phyloP scores from a whole-genome alignment of 2,329 filamentous ascomycete species.

The Cladosporium oxysporum region DNA sequence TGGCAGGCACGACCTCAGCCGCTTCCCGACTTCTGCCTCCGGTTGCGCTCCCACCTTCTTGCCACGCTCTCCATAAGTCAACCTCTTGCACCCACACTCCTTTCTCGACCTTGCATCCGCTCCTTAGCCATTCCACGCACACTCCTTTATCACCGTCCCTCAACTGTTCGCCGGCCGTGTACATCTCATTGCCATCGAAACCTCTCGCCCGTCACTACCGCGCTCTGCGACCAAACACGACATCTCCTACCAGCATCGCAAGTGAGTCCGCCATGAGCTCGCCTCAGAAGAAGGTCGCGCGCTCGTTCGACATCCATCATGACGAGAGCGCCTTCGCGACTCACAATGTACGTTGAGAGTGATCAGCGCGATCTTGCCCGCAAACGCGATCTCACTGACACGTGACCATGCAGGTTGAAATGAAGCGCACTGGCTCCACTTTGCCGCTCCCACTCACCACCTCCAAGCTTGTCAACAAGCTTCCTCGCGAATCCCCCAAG shows the following conservation, averaged over 20 bases:
- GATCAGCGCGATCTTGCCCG: slow-evolving; percentile 1
- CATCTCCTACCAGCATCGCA: neutral
- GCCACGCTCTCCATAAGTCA: neutral
- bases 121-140: neutral
- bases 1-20: slow-evolving; percentile 6
- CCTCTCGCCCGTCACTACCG: neutral
- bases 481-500: slow-evolving; percentile 25
- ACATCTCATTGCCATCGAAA: slow-evolving; percentile 7
- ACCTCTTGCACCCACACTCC: neutral
- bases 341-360: neutral
- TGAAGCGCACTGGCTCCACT: slow-evolving; percentile 25
- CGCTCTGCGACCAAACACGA: neutral
- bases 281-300: slow-evolving; percentile 11
- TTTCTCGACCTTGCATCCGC: slow-evolving; percentile 8
- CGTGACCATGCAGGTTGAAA: slow-evolving; percentile 23
- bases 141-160: neutral
- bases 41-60: neutral
- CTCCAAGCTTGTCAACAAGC: slow-evolving; percentile 39
- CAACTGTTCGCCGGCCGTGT: neutral
- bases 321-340: slow-evolving; percentile 6
- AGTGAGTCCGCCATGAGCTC: slow-evolving; percentile 8
- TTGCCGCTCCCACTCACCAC: slow-evolving; percentile 38
- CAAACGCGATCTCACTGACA: slow-evolving; percentile 15
- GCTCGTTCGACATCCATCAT: slow-evolving; percentile 16
- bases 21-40: neutral